A percentile compares a stretch with the other conserved stretches of the same genome.
Evolutionary conservation across 2,329 filamentous ascomycete species (phyloP).

Genomic region (Aspergillus sojae): DNA sequence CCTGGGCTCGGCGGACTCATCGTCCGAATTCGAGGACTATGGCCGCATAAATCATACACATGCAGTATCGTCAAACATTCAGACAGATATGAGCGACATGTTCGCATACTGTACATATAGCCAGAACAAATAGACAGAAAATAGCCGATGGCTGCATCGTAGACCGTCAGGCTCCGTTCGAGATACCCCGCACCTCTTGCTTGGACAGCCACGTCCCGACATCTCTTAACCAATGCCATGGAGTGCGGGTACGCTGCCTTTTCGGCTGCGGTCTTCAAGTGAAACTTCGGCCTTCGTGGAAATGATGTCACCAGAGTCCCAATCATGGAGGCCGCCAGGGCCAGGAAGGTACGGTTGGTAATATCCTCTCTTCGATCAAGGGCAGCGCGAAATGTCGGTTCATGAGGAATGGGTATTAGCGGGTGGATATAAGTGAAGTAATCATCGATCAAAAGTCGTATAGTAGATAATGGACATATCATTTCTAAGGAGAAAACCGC

Average conservation of each 20-base stretch:
- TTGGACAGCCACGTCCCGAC: conserved; percentile 47
- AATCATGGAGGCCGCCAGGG: conserved; percentile 50
- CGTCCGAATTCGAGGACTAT: conserved; percentile 18
- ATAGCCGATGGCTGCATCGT: conserved; percentile 50
- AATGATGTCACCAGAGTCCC: conserved; percentile 49
- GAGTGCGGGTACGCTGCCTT: conserved; percentile 46
- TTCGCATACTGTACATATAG: conserved; percentile 43
- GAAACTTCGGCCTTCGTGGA: conserved; percentile 46
- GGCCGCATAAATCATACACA: conserved; percentile 42
- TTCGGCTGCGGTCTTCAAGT: conserved; percentile 42
- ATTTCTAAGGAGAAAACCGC: conserved; percentile 52
- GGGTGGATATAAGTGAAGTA: conserved; percentile 54
- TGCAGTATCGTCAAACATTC: conserved; percentile 48
- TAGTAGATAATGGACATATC: conserved; percentile 46
- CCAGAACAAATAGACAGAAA: conserved; percentile 44
- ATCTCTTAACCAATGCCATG: conserved; percentile 45
- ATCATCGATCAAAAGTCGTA: conserved; percentile 48
- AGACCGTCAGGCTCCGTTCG: conserved; percentile 44
- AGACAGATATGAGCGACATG: conserved; percentile 45
- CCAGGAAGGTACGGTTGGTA: conserved; percentile 45
- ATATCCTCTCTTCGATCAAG: conserved; percentile 47
- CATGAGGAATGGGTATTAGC: conserved; percentile 49
- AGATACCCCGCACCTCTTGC: conserved; percentile 49
- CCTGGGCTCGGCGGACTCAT: conserved; percentile 26
- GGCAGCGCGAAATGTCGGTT: conserved; percentile 48